phyloP scores from a whole-genome alignment of 129 eudicot species.

The Arctium lappa region DNA sequence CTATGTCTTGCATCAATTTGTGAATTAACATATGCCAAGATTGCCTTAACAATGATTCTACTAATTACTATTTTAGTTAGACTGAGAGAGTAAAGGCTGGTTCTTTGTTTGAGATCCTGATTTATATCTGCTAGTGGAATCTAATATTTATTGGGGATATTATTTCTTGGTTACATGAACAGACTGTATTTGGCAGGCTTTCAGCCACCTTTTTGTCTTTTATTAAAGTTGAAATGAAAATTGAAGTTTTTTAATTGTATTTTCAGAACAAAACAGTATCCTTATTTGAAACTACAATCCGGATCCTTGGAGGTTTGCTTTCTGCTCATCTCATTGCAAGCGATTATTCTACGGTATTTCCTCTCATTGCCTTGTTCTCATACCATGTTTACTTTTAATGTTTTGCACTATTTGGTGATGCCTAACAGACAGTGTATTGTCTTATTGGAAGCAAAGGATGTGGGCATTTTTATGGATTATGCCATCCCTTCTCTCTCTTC shows the following conservation, averaged over 20 bases:
- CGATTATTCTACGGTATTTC: slow-evolving; percentile 85
- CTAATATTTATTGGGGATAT: neutral
- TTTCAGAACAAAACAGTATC: slow-evolving; percentile 97
- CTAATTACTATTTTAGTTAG: neutral
- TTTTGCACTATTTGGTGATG: neutral
- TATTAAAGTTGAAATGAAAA: neutral
- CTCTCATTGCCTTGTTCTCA: neutral
- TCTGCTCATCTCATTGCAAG: slow-evolving; percentile 99
- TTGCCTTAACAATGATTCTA: neutral
- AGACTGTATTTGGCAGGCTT: neutral
- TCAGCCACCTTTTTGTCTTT: neutral
- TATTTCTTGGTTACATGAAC: neutral
- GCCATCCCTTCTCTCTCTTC: neutral
- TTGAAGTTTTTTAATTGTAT: slow-evolving; percentile 10
- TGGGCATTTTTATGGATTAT: neutral
- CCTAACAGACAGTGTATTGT: neutral
- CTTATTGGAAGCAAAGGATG: neutral
- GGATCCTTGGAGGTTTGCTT: slow-evolving; percentile 93
- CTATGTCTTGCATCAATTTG: neutral
- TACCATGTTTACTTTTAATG: neutral
- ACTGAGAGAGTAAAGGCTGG: neutral
- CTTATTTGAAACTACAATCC: slow-evolving; percentile 86
- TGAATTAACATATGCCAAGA: neutral
- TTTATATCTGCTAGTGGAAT: neutral
- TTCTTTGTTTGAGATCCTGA: neutral